Evolutionary conservation across 352 stramenopile genomes (phyloP).

Genomic region (Pythium aristosporum): DNA sequence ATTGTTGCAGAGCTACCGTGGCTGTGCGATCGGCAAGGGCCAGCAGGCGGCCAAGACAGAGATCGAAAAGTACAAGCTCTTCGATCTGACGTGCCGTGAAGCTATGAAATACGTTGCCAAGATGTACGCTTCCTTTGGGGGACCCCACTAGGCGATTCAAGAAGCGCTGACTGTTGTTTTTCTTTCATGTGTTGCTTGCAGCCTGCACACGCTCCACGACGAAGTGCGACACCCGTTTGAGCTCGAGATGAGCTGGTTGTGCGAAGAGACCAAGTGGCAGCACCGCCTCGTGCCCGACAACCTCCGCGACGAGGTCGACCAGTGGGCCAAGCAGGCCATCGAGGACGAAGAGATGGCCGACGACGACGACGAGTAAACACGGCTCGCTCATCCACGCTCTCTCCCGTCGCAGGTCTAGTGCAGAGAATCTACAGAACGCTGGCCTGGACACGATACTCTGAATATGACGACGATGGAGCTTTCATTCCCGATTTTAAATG

Average conservation of each 20-base stretch:
- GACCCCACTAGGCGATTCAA: background rate
- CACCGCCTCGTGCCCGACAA: conserved; percentile 92
- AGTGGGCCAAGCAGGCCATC: conserved; percentile 84
- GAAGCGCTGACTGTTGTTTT: background rate
- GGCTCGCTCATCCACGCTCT: background rate
- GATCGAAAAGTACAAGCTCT: conserved; percentile 98
- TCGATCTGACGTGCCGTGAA: conserved; percentile 93
- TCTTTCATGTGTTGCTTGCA: conserved; percentile 29
- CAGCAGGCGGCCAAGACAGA: conserved; percentile 98
- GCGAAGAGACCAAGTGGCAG: conserved; percentile 94
- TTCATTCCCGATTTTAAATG: background rate
- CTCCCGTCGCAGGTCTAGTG: background rate
- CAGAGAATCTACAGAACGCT: background rate
- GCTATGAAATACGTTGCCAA: conserved; percentile 98
- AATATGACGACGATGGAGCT: no score
- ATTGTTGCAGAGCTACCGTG: conserved; percentile 92
- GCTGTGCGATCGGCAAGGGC: conserved; percentile 96
- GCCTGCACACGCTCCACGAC: conserved; percentile 95
- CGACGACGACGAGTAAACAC: conserved; percentile 70
- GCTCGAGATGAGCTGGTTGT: conserved; percentile 98
- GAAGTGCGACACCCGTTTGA: conserved; percentile 98
- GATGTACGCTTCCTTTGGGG: conserved; percentile 74
- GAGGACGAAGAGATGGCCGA: conserved; percentile 88
- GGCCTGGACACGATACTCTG: no score
- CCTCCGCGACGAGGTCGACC: conserved; percentile 82